Conservation (phyloP, 176 grass and related monocot genomes). For the Cocos nucifera region DNA sequence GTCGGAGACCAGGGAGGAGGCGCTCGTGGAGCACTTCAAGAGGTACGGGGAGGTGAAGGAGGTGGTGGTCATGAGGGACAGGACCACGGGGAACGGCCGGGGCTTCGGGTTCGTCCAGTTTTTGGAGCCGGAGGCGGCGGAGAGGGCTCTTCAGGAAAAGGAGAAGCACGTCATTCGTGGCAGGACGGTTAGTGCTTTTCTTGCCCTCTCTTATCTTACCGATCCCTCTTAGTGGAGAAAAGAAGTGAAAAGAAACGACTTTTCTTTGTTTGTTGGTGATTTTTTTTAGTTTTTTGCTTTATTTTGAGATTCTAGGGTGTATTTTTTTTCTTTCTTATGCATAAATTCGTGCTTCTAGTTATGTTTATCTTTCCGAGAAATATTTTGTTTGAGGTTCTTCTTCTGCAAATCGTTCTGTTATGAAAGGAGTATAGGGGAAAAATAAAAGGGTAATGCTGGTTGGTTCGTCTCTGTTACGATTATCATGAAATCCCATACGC, state of each 20-base stretch:
- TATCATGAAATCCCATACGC: no score
- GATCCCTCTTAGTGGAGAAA: not conserved
- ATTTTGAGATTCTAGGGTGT: not conserved
- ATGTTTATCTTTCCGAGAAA: no score
- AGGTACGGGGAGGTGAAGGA: conserved; percentile 31
- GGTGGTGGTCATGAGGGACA: conserved; percentile 18
- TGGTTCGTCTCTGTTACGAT: no score
- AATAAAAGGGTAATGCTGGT: no score
- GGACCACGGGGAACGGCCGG: conserved; percentile 5
- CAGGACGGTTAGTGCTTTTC: conserved; percentile 4
- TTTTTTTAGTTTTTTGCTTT: not conserved
- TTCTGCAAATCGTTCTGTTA: no score
- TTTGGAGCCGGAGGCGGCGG: not conserved
- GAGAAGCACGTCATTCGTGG: conserved; percentile 11
- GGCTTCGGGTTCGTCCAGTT: conserved; percentile 32
- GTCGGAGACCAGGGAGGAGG: not conserved
- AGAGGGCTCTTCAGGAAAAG: not conserved
- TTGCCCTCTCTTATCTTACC: not conserved
- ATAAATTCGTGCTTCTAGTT: no score
- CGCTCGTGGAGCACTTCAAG: conserved; percentile 17
- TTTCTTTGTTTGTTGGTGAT: no score
- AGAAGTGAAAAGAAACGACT: no score
- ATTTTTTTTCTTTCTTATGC: not conserved
- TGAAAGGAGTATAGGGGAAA: no score
- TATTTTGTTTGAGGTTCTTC: no score